Conservation (phyloP, 768 basidiomycete species). For the Boletales sp. region DNA sequence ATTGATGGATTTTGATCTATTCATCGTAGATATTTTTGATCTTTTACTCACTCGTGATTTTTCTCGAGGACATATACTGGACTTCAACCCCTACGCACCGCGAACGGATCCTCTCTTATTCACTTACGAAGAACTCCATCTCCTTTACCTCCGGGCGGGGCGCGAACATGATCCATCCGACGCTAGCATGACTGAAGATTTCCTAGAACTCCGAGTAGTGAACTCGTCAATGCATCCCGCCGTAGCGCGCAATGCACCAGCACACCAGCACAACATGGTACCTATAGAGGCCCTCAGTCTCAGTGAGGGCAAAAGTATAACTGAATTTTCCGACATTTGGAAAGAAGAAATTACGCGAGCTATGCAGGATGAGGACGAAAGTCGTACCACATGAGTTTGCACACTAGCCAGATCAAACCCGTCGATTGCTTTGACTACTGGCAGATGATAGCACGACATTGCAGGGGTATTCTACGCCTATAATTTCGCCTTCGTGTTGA, state of each 20-base stretch:
- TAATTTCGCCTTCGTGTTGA: constrained; percentile 18
- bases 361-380: constrained; percentile 15
- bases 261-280: constrained; percentile 84
- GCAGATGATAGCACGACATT: neutral
- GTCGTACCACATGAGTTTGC: neutral
- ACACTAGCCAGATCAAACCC: neutral
- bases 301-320: constrained; percentile 67
- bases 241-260: constrained; percentile 63
- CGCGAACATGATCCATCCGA: neutral
- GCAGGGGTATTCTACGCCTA: constrained; percentile 9
- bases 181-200: constrained; percentile 1
- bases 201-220: constrained; percentile 59
- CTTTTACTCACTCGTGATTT: constrained; percentile 82
- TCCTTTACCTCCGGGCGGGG: constrained; percentile 25
- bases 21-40: constrained; percentile 70
- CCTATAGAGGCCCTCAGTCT: constrained; percentile 85
- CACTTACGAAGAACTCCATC: constrained; percentile 69
- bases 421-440: neutral
- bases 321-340: constrained; percentile 71
- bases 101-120: constrained; percentile 89
- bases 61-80: constrained; percentile 72
- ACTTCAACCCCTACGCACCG: constrained; percentile 86
- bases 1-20: neutral
- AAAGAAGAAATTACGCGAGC: constrained; percentile 47
- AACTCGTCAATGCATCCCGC: constrained; percentile 73